These are phyloP conservation scores for Termitomyces sp. DNA, from an alignment of 768 basidiomycete species.

Conservation along the genomic window DNA sequence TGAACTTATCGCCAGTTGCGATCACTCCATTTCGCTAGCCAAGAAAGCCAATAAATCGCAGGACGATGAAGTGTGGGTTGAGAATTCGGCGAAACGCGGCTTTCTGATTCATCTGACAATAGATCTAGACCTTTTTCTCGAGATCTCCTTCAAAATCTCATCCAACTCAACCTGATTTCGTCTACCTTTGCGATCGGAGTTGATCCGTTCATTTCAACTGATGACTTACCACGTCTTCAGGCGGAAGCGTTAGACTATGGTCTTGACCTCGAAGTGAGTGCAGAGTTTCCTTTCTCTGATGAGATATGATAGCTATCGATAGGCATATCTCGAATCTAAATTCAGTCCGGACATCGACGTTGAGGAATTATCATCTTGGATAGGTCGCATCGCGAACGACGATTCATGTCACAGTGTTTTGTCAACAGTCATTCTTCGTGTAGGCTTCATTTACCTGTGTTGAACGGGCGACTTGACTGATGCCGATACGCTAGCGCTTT, in stretches of 20 bases:
- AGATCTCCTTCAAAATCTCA: constrained; percentile 53
- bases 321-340: constrained; percentile 57
- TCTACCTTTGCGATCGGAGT: constrained; percentile 43
- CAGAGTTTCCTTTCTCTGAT: background rate
- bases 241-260: constrained; percentile 58
- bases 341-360: constrained; percentile 44
- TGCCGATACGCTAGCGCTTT: constrained; percentile 45
- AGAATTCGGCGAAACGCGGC: background rate
- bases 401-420: constrained; percentile 53
- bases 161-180: constrained; percentile 51
- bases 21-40: constrained; percentile 35
- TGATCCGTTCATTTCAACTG: constrained; percentile 46
- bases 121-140: constrained; percentile 32
- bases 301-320: constrained; percentile 2
- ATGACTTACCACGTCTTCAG: constrained; percentile 43
- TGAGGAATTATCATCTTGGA: constrained; percentile 32
- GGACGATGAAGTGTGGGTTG: constrained; percentile 26
- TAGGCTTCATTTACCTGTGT: constrained; percentile 22
- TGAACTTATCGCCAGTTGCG: constrained; percentile 53
- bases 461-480: background rate
- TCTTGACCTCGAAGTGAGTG: constrained; percentile 51
- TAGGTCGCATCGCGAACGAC: constrained; percentile 50
- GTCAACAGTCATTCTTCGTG: constrained; percentile 52
- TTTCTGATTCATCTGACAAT: background rate
- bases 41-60: constrained; percentile 18